A percentile compares a stretch with the other conserved stretches of the same genome.
Conservation (phyloP, 225 moss, liverwort and hornwort genomes). For the Polytrichum commune region DNA sequence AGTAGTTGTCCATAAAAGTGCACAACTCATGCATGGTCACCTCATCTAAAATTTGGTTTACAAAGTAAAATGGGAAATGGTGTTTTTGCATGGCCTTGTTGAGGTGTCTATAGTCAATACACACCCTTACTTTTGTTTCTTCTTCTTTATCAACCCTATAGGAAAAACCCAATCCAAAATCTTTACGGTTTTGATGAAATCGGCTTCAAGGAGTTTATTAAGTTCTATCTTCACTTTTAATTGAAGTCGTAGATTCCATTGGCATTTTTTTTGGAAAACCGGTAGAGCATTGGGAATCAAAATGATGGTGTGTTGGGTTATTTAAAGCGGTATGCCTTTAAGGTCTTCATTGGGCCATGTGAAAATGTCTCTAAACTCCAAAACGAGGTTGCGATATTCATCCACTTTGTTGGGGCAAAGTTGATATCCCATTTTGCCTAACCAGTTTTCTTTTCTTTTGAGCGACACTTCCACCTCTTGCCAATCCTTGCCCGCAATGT, state of each 20-base stretch:
- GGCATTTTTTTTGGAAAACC: too few relatives aligned
- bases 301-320: neutral
- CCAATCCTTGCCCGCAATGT: too few relatives aligned
- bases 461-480: too few relatives aligned
- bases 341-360: neutral
- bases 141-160: neutral
- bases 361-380: neutral
- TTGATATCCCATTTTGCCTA: too few relatives aligned
- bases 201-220: neutral
- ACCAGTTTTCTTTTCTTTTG: too few relatives aligned
- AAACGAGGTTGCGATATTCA: too few relatives aligned
- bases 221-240: neutral
- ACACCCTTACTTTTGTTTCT: neutral
- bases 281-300: too few relatives aligned
- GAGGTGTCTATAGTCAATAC: too few relatives aligned
- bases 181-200: neutral
- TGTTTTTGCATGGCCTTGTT: neutral
- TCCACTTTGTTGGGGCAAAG: too few relatives aligned
- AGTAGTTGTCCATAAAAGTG: slow-evolving; percentile 15
- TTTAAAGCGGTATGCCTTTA: neutral
- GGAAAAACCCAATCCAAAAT: too few relatives aligned
- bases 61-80: slow-evolving; percentile 1
- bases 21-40: neutral
- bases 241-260: too few relatives aligned
- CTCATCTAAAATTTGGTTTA: slow-evolving; percentile 3